Evolutionary conservation across 2,329 filamentous ascomycete genomes (phyloP).

Genomic region (Colletotrichum musicola): DNA sequence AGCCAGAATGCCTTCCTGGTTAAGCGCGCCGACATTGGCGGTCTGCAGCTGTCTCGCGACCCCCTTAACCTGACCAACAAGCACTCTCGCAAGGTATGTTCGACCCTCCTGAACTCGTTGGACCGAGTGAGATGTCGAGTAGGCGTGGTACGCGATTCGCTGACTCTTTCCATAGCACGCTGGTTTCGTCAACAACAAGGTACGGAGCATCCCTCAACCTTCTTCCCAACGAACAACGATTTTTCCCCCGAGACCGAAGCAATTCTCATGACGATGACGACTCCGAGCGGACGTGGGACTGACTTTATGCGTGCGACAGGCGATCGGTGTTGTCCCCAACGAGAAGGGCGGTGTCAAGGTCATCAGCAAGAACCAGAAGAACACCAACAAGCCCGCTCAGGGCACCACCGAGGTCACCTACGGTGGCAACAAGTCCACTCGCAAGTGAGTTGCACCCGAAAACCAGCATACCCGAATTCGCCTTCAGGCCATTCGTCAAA

Average conservation of each 20-base stretch:
- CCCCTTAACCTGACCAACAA: conserved; percentile 93
- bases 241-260: background rate
- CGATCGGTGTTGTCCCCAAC: conserved; percentile 81
- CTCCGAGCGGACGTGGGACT: conserved; percentile 26
- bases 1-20: conserved; percentile 90
- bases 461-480: background rate
- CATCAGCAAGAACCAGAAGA: conserved; percentile 85
- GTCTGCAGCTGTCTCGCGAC: conserved; percentile 92
- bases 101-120: conserved; percentile 30
- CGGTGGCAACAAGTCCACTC: conserved; percentile 75
- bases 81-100: conserved; percentile 86
- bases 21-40: conserved; percentile 85
- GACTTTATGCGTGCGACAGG: conserved; percentile 62
- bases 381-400: conserved; percentile 79
- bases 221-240: background rate
- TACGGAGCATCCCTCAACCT: conserved; percentile 55
- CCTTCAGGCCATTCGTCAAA: background rate
- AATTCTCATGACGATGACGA: conserved; percentile 36
- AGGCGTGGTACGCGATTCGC: conserved; percentile 36
- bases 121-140: background rate
- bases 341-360: conserved; percentile 86
- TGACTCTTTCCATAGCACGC: conserved; percentile 74
- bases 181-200: conserved; percentile 94
- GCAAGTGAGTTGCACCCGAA: conserved; percentile 74
- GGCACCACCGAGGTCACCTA: conserved; percentile 75